A percentile compares a stretch with the other conserved stretches of the same genome.
Evolutionary conservation across 495 filamentous ascomycete genomes (phyloP).

Genomic region (Penicillium riverlandense): DNA sequence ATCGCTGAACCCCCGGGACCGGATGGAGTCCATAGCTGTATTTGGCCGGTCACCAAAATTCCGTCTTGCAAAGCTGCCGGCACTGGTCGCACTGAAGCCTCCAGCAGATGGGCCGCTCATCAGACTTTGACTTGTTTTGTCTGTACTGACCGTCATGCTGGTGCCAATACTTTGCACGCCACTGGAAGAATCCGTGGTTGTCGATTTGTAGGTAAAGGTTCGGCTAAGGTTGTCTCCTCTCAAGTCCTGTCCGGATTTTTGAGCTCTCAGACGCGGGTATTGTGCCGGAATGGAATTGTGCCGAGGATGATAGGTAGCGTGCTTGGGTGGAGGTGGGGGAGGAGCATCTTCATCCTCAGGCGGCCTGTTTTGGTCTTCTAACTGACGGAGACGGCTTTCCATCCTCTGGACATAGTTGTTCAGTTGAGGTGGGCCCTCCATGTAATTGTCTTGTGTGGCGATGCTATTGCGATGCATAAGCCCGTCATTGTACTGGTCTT

Average conservation of each 20-base stretch:
- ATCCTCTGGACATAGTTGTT: slow-evolving; percentile 84
- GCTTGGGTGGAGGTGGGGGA: slow-evolving; percentile 57
- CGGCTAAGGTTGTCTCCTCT: slow-evolving; percentile 61
- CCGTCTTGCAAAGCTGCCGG: slow-evolving; percentile 79
- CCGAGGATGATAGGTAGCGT: slow-evolving; percentile 38
- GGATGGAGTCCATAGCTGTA: slow-evolving; percentile 43
- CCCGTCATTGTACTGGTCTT: slow-evolving; percentile 35
- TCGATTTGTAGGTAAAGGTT: slow-evolving; percentile 83
- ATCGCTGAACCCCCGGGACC: slow-evolving; percentile 38
- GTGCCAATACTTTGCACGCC: slow-evolving; percentile 66
- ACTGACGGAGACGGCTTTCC: slow-evolving; percentile 69
- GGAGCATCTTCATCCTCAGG: slow-evolving; percentile 45
- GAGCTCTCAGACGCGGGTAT: slow-evolving; percentile 40
- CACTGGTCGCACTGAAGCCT: slow-evolving; percentile 89
- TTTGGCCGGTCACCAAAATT: slow-evolving; percentile 41
- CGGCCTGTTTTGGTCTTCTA: slow-evolving; percentile 54
- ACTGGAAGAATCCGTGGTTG: slow-evolving; percentile 64
- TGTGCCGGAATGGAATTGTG: slow-evolving; percentile 39
- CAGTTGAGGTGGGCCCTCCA: slow-evolving; percentile 60
- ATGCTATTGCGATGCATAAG: slow-evolving; percentile 27
- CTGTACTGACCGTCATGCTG: slow-evolving; percentile 62
- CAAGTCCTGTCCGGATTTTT: slow-evolving; percentile 82
- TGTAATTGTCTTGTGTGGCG: slow-evolving; percentile 37
- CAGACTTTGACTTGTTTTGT: slow-evolving; percentile 71
- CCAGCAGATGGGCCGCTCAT: slow-evolving; percentile 93